Evolutionary conservation across 1,284 basidiomycete genomes (phyloP), one percentile per base, ranked within the genome.

Genomic region (Moesziomyces parantarcticus): DNA sequence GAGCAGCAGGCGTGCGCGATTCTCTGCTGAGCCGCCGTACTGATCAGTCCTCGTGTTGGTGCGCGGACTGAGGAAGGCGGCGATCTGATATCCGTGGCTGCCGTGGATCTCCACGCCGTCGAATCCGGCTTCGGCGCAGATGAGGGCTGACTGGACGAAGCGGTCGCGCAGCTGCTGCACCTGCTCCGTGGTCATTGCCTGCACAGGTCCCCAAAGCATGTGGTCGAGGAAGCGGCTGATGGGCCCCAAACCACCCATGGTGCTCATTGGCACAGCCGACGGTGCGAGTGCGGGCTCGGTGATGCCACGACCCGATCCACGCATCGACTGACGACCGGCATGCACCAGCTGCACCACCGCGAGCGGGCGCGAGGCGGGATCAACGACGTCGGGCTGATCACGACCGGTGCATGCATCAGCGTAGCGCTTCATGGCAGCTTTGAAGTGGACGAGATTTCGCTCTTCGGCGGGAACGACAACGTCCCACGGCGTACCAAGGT

Each of bases 31-130:
- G 86, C 88, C 65, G 9, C 81, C 85, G 85, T 90, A 95, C 29
- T 85, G 85, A 83, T 92, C 91, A 23, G 75, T 84, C 21, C 92
- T 88, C 14, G 83, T 73, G 82, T 96, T 96, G 40, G 89, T 89
- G 90, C 92, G 73, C 1, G 53, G 88, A 5, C 90, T 93, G 41
- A 97, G 86, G 81, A 95, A 96, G 71, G 93, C 90, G 0, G 93
- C 88, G 18, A 97, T 85, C 20, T 97, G 87, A 83, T 97, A 86
- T 25, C 94, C 94, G 85, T 97, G 94, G 2, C 92, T 91, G 32
- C 88, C 91, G 84, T 98, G 95, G 21, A 98, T 73, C 80, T 98
- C 90, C 13, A 97, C 86, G 0, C 95, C 95, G 75, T 97, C 92
- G 82, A 95, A 97, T 0, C 93, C 93, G 25, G 91, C 86, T 54